Evolutionary conservation across 2,329 filamentous ascomycete species (phyloP).

Genomic region (Fusarium lateritium): DNA sequence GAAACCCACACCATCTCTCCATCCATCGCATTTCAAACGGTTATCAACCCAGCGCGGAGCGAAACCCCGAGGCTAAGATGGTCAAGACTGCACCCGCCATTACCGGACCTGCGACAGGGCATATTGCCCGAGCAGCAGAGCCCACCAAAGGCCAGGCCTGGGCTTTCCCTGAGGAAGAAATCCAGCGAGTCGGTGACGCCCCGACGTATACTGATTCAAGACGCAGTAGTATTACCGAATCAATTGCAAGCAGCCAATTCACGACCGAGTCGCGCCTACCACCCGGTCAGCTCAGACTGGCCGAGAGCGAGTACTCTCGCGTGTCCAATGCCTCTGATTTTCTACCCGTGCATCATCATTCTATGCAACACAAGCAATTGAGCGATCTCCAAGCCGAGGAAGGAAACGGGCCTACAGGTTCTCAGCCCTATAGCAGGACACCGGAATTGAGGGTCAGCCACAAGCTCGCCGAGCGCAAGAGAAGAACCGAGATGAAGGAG

Average conservation of each 20-base stretch:
- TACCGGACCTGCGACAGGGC: conserved; percentile 76
- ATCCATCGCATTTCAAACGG: conserved; percentile 75
- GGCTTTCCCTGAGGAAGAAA: conserved; percentile 84
- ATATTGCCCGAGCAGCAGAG: conserved; percentile 79
- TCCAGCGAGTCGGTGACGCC: conserved; percentile 65
- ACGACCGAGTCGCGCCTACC: conserved; percentile 81
- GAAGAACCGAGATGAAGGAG: conserved; percentile 90
- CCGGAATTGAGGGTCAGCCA: conserved; percentile 87
- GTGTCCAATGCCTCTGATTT: conserved; percentile 70
- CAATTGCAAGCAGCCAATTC: conserved; percentile 84
- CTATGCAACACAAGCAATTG: conserved; percentile 80
- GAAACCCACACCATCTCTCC: conserved; percentile 70
- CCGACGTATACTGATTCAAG: conserved; percentile 74
- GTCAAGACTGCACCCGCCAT: conserved; percentile 81
- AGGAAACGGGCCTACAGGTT: conserved; percentile 63
- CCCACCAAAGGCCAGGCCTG: conserved; percentile 87
- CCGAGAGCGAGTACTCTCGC: conserved; percentile 71
- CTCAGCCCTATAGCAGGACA: conserved; percentile 85
- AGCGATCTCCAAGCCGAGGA: conserved; percentile 76
- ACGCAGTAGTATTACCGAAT: conserved; percentile 82
- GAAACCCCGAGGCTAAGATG: conserved; percentile 69
- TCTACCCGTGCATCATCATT: conserved; percentile 78
- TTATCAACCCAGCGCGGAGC: conserved; percentile 72
- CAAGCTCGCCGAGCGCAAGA: conserved; percentile 87
- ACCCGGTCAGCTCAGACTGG: conserved; percentile 78